Percentiles rank a stretch among this genome's conserved stretches.
Evolutionary conservation across 2,329 filamentous ascomycete genomes (phyloP).

Genomic region (Mycosphaerella sp.): DNA sequence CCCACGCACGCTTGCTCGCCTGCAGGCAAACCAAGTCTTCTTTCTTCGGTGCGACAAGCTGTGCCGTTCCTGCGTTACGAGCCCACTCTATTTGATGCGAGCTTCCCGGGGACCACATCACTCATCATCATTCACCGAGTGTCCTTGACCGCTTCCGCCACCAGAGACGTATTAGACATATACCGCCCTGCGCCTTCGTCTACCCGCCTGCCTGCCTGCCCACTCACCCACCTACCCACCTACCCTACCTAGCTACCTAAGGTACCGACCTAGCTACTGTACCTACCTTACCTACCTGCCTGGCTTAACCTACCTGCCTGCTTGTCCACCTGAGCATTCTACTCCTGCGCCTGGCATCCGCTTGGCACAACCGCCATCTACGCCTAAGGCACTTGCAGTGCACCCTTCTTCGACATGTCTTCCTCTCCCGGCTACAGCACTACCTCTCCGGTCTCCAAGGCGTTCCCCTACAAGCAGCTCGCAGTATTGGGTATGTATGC

Average conservation of each 20-base stretch:
- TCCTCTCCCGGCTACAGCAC: slow-evolving; percentile 6
- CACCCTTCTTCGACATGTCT: slow-evolving; percentile 17
- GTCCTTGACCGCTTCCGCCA: slow-evolving; percentile 13
- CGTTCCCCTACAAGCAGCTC: slow-evolving; percentile 54
- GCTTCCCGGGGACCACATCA: background rate
- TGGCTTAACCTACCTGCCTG: no score
- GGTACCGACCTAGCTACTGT: no score
- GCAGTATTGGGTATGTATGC: slow-evolving; percentile 46
- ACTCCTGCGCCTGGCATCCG: background rate
- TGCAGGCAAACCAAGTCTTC: background rate
- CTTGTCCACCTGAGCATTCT: no score
- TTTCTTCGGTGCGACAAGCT: background rate
- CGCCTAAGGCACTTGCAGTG: slow-evolving; percentile 1
- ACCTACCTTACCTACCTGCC: no score
- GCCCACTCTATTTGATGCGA: slow-evolving; percentile 8
- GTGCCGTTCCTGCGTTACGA: slow-evolving; percentile 7
- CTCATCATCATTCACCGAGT: slow-evolving; percentile 7
- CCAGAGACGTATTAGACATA: slow-evolving; percentile 8
- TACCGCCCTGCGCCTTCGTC: slow-evolving; percentile 9
- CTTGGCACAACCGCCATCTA: slow-evolving; percentile 6
- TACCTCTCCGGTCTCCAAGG: slow-evolving; percentile 22
- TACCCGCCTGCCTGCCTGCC: background rate
- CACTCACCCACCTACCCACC: background rate
- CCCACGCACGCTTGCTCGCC: background rate
- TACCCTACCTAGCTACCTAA: no score